These are phyloP conservation scores for Trifolium subterraneum DNA, from an alignment of 306 rosid genomes.

Conservation along the genomic window DNA sequence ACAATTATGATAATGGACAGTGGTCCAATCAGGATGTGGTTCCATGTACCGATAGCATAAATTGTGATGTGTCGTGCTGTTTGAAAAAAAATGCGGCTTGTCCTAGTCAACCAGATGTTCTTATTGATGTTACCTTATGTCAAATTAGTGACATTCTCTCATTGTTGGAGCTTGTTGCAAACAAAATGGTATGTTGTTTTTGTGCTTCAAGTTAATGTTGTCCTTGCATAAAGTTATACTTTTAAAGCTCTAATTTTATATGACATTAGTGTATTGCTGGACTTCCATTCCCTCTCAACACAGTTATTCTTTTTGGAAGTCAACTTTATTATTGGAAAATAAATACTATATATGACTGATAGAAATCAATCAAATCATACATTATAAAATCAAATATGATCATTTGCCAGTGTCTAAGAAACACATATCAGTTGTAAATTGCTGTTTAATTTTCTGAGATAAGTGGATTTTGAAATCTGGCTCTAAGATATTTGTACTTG, in stretches of 20 bases:
- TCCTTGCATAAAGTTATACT: background rate
- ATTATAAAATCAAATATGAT: background rate
- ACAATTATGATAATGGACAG: conserved; percentile 36
- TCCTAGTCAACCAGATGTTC: conserved; percentile 37
- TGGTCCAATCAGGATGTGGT: conserved; percentile 40
- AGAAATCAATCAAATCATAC: conserved; percentile 2
- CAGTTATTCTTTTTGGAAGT: conserved; percentile 7
- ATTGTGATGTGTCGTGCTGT: conserved; percentile 47
- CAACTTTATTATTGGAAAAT: conserved; percentile 1
- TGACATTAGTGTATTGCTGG: conserved; percentile 4
- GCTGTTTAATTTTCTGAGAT: background rate
- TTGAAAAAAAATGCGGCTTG: conserved; percentile 41
- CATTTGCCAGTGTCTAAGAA: conserved; percentile 2
- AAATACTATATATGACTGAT: background rate
- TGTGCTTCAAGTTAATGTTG: conserved; percentile 32
- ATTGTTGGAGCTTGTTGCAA: conserved; percentile 74
- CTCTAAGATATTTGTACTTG: conserved; percentile 1
- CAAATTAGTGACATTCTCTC: conserved; percentile 62
- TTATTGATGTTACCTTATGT: conserved; percentile 41
- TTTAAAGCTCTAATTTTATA: conserved; percentile 28
- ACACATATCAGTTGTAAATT: background rate
- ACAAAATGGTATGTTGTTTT: conserved; percentile 59
- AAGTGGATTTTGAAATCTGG: conserved; percentile 4
- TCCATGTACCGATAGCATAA: conserved; percentile 32
- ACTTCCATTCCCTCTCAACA: background rate